Percentiles rank a stretch among this genome's conserved stretches.
These are phyloP conservation scores for Alternaria dauci DNA, from an alignment of 2,329 filamentous ascomycete species.

Conservation along the genomic window DNA sequence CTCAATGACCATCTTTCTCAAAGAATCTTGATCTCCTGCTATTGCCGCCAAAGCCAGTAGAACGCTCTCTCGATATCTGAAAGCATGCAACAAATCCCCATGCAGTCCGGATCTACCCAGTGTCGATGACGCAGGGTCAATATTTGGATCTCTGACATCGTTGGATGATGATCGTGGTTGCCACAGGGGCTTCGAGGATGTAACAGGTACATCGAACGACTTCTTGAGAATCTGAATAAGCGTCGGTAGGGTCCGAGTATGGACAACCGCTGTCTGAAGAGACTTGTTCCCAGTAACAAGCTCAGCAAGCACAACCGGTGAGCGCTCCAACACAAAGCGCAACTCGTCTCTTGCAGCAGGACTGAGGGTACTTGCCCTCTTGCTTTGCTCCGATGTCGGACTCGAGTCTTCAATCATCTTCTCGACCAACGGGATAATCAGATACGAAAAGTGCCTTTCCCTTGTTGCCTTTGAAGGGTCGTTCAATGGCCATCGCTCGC, in stretches of 20 bases:
- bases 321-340: slow-evolving; percentile 56
- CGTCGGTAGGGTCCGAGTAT: slow-evolving; percentile 69
- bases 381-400: slow-evolving; percentile 33
- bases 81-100: slow-evolving; percentile 70
- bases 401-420: slow-evolving; percentile 55
- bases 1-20: slow-evolving; percentile 82
- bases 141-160: slow-evolving; percentile 34
- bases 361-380: slow-evolving; percentile 37
- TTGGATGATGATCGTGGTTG: slow-evolving; percentile 50
- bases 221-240: slow-evolving; percentile 71
- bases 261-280: slow-evolving; percentile 82
- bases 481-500: slow-evolving; percentile 48
- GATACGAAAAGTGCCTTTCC: slow-evolving; percentile 54
- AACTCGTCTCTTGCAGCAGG: slow-evolving; percentile 57
- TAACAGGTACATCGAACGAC: slow-evolving; percentile 67
- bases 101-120: slow-evolving; percentile 45
- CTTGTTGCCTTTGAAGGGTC: slow-evolving; percentile 49
- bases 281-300: slow-evolving; percentile 80
- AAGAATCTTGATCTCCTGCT: slow-evolving; percentile 80
- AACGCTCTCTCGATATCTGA: slow-evolving; percentile 77
- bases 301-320: slow-evolving; percentile 78
- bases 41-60: slow-evolving; percentile 84
- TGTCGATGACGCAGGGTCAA: slow-evolving; percentile 45
- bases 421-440: slow-evolving; percentile 59
- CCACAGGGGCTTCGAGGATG: slow-evolving; percentile 64